phyloP scores from a whole-genome alignment of 371 early-diverging fungal species.

The Actinomucor elegans region DNA sequence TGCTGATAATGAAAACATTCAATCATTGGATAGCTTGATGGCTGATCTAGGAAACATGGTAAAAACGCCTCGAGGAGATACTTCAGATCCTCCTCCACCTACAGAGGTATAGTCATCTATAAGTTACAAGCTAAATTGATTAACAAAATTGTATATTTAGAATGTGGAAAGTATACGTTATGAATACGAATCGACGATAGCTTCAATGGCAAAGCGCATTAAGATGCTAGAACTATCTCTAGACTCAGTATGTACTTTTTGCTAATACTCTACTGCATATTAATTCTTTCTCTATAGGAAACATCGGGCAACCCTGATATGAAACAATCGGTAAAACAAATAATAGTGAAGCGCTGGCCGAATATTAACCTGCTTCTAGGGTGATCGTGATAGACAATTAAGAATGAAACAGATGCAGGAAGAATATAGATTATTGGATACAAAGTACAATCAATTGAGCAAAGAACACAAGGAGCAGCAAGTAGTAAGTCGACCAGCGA shows the following conservation, averaged over 20 bases:
- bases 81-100: too few species aligned
- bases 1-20: conserved; percentile 4
- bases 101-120: background rate
- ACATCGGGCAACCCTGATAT: background rate
- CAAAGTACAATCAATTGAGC: conserved; percentile 58
- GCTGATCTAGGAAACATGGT: conserved; percentile 80
- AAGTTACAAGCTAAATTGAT: background rate
- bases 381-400: background rate
- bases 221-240: conserved; percentile 42
- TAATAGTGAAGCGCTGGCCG: too few species aligned
- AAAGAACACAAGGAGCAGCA: conserved; percentile 74
- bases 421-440: conserved; percentile 44
- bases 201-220: conserved; percentile 44
- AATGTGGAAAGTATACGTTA: conserved; percentile 16
- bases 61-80: conserved; percentile 18
- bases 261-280: too few species aligned
- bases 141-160: background rate
- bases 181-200: conserved; percentile 65
- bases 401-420: conserved; percentile 34
- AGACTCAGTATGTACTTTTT: conserved; percentile 19
- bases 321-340: too few species aligned
- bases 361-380: background rate
- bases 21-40: conserved; percentile 74
- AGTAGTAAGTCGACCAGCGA: conserved; percentile 48
- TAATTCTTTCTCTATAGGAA: background rate